phyloP scores from a whole-genome alignment of 1,139 yeast species.

The Candida sanyaensis region DNA sequence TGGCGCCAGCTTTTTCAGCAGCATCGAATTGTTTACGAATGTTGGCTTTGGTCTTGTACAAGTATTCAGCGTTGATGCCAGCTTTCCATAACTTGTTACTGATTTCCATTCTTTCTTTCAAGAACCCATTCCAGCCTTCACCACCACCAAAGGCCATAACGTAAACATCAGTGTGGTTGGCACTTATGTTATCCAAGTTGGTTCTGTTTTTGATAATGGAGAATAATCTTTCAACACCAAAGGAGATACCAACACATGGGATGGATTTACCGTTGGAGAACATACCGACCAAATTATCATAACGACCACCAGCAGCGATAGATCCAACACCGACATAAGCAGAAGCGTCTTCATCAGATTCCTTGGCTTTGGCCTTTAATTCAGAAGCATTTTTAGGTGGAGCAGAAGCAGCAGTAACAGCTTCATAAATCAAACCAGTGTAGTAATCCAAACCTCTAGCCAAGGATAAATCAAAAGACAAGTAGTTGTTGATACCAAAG shows the following conservation, averaged over 20 bases:
- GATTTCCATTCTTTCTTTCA: constrained; percentile 86
- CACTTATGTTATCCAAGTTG: constrained; percentile 60
- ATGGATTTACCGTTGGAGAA: constrained; percentile 90
- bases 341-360: constrained; percentile 84
- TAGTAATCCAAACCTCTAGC: constrained; percentile 98
- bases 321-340: constrained; percentile 98
- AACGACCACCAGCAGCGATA: constrained; percentile 98
- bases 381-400: constrained; percentile 82
- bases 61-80: constrained; percentile 86
- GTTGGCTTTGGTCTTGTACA: constrained; percentile 90
- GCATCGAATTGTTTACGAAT: constrained; percentile 96
- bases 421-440: constrained; percentile 95
- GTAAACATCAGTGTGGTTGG: constrained; percentile 88
- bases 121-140: constrained; percentile 89
- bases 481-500: constrained; percentile 60
- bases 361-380: constrained; percentile 54
- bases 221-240: constrained; percentile 94
- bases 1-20: constrained; percentile 92
- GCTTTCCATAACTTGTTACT: constrained; percentile 83
- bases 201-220: constrained; percentile 83
- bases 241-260: constrained; percentile 96
- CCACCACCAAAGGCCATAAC: constrained; percentile 99
- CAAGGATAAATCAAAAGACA: constrained; percentile 87
- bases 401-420: constrained; percentile 91
- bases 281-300: constrained; percentile 95